A percentile compares a stretch with the other conserved stretches of the same genome.
Evolutionary conservation across 106 monocot species (phyloP).

Genomic region (Hemerocallis citrina): DNA sequence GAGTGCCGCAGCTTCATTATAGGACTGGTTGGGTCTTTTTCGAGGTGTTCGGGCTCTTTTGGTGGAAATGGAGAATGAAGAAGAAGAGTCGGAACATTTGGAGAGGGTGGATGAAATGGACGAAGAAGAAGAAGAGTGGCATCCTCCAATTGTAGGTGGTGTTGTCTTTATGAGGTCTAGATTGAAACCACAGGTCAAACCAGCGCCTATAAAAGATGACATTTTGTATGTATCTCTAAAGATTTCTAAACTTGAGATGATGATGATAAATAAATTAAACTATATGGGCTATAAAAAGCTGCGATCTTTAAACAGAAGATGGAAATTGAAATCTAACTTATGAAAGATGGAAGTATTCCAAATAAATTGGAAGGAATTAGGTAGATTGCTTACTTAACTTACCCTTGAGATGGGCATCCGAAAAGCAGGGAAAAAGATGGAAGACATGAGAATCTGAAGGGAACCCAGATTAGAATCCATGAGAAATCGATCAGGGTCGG

Average conservation of each 20-base stretch:
- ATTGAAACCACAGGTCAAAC: conserved; percentile 48
- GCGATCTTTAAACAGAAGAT: neutral
- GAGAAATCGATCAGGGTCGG: neutral
- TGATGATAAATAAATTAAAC: neutral
- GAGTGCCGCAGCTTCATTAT: conserved; percentile 79
- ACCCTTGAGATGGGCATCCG: neutral
- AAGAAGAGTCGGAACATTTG: conserved; percentile 46
- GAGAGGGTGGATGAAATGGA: conserved; percentile 56
- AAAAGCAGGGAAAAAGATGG: neutral
- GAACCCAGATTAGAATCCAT: neutral
- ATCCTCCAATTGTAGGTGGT: conserved; percentile 22
- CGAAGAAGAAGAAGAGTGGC: conserved; percentile 18
- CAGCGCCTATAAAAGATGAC: neutral
- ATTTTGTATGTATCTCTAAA: neutral
- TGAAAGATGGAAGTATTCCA: too few species aligned
- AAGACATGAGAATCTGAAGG: neutral
- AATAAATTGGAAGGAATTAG: too few species aligned
- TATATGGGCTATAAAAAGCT: neutral
- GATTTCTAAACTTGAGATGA: neutral
- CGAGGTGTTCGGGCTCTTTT: conserved; percentile 62
- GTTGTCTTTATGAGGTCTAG: conserved; percentile 53
- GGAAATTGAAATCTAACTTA: too few species aligned
- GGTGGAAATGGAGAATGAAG: conserved; percentile 52
- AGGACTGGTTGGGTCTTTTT: conserved; percentile 83
- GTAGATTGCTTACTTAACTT: neutral